phyloP scores from a whole-genome alignment of 495 filamentous ascomycete genomes.

The Daldinia vernicosa region DNA sequence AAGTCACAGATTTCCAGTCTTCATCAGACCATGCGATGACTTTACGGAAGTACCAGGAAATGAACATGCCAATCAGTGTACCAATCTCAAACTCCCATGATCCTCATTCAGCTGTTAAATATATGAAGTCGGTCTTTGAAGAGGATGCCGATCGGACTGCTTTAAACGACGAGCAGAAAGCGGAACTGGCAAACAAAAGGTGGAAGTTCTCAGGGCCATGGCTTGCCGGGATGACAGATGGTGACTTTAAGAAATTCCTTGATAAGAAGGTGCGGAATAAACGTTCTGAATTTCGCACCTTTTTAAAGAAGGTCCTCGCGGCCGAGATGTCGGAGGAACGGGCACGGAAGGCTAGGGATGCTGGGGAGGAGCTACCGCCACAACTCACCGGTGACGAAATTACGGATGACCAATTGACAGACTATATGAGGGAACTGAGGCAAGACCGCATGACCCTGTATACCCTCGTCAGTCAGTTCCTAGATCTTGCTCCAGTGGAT shows the following conservation, averaged over 20 bases:
- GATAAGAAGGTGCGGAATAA: slow-evolving; percentile 66
- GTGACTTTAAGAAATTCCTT: slow-evolving; percentile 74
- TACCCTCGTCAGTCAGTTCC: slow-evolving; percentile 61
- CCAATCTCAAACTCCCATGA: slow-evolving; percentile 43
- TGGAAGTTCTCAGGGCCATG: slow-evolving; percentile 87
- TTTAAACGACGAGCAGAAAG: slow-evolving; percentile 42
- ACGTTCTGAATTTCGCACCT: slow-evolving; percentile 69
- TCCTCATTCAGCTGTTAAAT: slow-evolving; percentile 9
- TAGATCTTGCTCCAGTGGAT: slow-evolving; percentile 60
- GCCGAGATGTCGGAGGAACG: slow-evolving; percentile 60
- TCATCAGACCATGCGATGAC: slow-evolving; percentile 84
- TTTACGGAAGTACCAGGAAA: slow-evolving; percentile 85
- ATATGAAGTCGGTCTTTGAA: slow-evolving; percentile 66
- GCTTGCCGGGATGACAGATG: slow-evolving; percentile 76
- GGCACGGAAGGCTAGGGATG: slow-evolving; percentile 48
- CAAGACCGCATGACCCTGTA: slow-evolving; percentile 57
- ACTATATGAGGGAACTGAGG: slow-evolving; percentile 69
- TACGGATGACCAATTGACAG: slow-evolving; percentile 66
- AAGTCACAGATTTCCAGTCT: slow-evolving; percentile 89
- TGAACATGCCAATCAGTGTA: slow-evolving; percentile 62
- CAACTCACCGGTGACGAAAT: slow-evolving; percentile 53
- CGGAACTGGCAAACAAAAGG: slow-evolving; percentile 51
- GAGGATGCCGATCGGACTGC: slow-evolving; percentile 60
- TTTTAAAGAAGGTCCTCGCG: slow-evolving; percentile 60
- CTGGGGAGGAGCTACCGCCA: slow-evolving; percentile 17